Evolutionary conservation across 2,329 filamentous ascomycete genomes (phyloP).

Genomic region (Geosmithia flava): DNA sequence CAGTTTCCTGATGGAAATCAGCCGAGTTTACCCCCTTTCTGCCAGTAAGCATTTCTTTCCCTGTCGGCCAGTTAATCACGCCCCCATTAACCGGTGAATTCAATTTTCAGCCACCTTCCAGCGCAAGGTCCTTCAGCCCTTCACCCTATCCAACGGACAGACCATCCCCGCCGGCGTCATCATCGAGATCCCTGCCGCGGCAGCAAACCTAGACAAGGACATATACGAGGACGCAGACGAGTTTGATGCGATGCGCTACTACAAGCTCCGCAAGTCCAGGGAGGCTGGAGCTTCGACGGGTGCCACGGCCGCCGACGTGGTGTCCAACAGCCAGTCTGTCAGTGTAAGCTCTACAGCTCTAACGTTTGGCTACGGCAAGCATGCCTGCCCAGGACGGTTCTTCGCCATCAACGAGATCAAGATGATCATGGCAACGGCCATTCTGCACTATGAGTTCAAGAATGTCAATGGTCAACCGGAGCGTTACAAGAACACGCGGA

Average conservation of each 20-base stretch:
- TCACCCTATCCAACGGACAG: conserved; percentile 42
- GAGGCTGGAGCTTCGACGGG: not conserved
- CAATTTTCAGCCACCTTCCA: conserved; percentile 27
- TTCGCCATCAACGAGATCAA: conserved; percentile 33
- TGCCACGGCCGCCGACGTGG: conserved; percentile 7
- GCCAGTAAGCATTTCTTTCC: conserved; percentile 16
- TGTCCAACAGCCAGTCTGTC: conserved; percentile 24
- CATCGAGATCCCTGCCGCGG: conserved; percentile 26
- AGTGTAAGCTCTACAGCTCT: conserved; percentile 22
- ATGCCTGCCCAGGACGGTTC: conserved; percentile 30
- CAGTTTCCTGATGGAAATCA: conserved; percentile 25
- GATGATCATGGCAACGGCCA: conserved; percentile 24
- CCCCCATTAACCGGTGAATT: no score
- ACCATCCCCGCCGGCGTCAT: conserved; percentile 28
- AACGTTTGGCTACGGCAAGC: conserved; percentile 24
- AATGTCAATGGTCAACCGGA: conserved; percentile 2
- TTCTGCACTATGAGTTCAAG: conserved; percentile 26
- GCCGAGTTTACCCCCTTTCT: conserved; percentile 15
- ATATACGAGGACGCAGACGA: conserved; percentile 18
- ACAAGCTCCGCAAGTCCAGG: conserved; percentile 18
- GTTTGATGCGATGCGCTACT: conserved; percentile 32
- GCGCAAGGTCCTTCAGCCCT: conserved; percentile 35
- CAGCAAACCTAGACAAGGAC: conserved; percentile 21
- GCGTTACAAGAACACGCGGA: conserved; percentile 6
- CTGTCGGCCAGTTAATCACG: no score